Evolutionary conservation across 2,329 filamentous ascomycete species (phyloP).

Genomic region (Basipetospora chlamydospora): DNA sequence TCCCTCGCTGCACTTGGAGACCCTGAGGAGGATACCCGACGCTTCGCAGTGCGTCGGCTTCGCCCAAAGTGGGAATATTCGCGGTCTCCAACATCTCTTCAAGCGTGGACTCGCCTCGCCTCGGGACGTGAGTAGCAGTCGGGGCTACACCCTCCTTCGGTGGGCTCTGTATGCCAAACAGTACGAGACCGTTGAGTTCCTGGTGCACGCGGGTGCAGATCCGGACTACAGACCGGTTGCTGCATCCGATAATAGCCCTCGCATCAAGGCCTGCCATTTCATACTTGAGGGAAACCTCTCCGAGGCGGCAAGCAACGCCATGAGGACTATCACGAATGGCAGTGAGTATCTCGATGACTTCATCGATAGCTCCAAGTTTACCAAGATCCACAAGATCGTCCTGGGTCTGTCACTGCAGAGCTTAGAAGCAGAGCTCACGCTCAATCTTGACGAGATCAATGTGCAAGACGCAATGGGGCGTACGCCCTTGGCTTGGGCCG

Average conservation of each 20-base stretch:
- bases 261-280: conserved; percentile 12
- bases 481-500: conserved; percentile 11
- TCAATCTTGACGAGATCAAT: conserved; percentile 7
- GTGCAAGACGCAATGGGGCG: conserved; percentile 11
- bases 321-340: conserved; percentile 11
- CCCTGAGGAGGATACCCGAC: conserved; percentile 15
- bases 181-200: conserved; percentile 15
- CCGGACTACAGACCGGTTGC: conserved; percentile 13
- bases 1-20: conserved; percentile 14
- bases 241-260: conserved; percentile 9
- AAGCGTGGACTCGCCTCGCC: conserved; percentile 15
- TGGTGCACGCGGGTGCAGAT: conserved; percentile 16
- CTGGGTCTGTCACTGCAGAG: conserved; percentile 7
- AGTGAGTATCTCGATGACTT: conserved; percentile 11
- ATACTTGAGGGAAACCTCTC: conserved; percentile 10
- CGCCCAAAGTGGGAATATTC: conserved; percentile 14
- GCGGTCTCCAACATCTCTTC: conserved; percentile 17
- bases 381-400: conserved; percentile 10
- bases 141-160: conserved; percentile 18
- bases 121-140: conserved; percentile 16
- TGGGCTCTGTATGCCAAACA: conserved; percentile 20
- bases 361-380: conserved; percentile 10
- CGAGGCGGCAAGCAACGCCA: conserved; percentile 7
- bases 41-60: conserved; percentile 15
- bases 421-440: conserved; percentile 8